These are phyloP conservation scores for Teratosphaeria gauchensis DNA, from an alignment of 2,329 filamentous ascomycete genomes.

Conservation along the genomic window DNA sequence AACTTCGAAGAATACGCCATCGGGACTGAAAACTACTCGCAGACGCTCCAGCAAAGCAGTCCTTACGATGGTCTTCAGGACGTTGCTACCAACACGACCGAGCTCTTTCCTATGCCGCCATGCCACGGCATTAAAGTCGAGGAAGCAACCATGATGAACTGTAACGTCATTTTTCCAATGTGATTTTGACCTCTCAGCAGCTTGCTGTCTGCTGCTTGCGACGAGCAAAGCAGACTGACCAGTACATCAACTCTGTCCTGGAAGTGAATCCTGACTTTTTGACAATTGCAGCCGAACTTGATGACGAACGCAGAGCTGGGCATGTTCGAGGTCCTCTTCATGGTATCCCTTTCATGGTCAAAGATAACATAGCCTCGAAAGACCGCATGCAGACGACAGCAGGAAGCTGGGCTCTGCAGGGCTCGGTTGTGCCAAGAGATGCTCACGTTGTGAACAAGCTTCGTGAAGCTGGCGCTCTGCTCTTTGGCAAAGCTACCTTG, in stretches of 20 bases:
- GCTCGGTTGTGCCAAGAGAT: slow-evolving; percentile 58
- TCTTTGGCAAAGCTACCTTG: slow-evolving; percentile 62
- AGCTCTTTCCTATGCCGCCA: no score
- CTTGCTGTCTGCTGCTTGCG: no score
- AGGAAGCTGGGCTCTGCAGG: slow-evolving; percentile 57
- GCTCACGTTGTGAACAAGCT: slow-evolving; percentile 53
- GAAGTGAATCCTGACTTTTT: slow-evolving; percentile 60
- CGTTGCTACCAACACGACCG: no score
- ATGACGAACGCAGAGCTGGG: slow-evolving; percentile 50
- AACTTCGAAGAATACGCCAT: no score
- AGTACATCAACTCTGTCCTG: slow-evolving; percentile 37
- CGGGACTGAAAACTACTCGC: no score
- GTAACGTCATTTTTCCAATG: no score
- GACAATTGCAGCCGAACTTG: slow-evolving; percentile 50
- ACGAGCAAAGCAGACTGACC: no score
- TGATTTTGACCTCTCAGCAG: no score
- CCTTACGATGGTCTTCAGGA: no score
- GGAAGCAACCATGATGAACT: no score
- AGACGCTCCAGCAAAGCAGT: no score
- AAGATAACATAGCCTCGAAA: slow-evolving; percentile 61
- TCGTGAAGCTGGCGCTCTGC: slow-evolving; percentile 55
- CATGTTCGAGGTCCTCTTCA: slow-evolving; percentile 57
- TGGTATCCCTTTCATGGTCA: slow-evolving; percentile 66
- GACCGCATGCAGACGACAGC: slow-evolving; percentile 67
- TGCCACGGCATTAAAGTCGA: no score